Evolutionary conservation across 2,329 filamentous ascomycete species (phyloP), one percentile per base, ranked within the genome.

Genomic region (Helotiales sp.): DNA sequence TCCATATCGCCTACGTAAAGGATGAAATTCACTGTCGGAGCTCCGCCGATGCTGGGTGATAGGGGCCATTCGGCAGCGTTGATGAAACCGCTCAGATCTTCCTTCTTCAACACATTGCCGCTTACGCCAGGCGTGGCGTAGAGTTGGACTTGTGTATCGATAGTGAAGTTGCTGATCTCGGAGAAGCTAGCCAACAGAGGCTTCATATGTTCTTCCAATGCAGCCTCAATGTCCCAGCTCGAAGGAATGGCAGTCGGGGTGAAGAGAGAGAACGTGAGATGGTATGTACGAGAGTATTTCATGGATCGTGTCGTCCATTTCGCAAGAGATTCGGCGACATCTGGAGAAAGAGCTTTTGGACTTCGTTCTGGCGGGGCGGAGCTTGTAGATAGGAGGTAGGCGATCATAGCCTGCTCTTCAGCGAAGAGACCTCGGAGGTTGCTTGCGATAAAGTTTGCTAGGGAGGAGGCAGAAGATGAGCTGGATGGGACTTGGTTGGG

Each of bases 31-130:
- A 99, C 87, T 0, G 95, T 99, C 1, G 95, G 95, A 0, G 93
- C 93, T 17, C 85, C 86, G 40, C 93, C 95, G 65, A 99, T 98
- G 56, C 91, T 96, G 0, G 93, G 93, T 61, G 90, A 96, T 2
- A 99, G 76, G 0, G 95, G 95, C 95, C 95, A 99, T 75, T 99
- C 95, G 2, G 95, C 95, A 2, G 93, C 93, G 69, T 99, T 99
- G 74, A 99, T 92, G 70, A 99, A 99, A 1, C 90, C 93, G 34
- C 91, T 91, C 1, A 99, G 80, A 67, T 96, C 92, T 66, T 96
- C 89, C 71, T 91, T 93, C 67, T 84, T 86, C 33, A 99, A 77
- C 0, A 88, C 81, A 24, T 86, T 75, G 0, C 70, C 70, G 66
- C 83, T 80, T 1, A 84, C 82, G n/a, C 85, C 82, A 0, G 85